A percentile compares a stretch with the other conserved stretches of the same genome.
phyloP scores from a whole-genome alignment of 2,329 filamentous ascomycete species.

The Penicillium sp. region DNA sequence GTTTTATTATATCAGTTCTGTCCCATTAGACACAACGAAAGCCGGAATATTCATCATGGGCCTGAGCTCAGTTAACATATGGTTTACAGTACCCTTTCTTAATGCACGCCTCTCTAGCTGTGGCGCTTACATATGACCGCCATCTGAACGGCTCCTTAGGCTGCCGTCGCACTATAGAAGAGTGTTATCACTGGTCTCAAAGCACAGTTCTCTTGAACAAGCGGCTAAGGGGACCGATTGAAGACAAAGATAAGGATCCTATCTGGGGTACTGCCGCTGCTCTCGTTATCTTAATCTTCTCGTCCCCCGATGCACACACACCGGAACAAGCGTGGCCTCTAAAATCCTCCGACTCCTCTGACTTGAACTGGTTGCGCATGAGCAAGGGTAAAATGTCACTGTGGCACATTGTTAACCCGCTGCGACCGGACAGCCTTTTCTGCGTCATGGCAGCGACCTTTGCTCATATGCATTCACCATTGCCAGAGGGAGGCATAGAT shows the following conservation, averaged over 20 bases:
- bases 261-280: background rate
- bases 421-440: background rate
- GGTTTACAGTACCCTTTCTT: constrained; percentile 42
- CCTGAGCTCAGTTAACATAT: background rate
- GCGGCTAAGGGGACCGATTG: constrained; percentile 36
- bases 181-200: constrained; percentile 47
- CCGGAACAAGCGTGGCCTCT: background rate
- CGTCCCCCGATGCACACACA: background rate
- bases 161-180: constrained; percentile 32
- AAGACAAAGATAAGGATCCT: background rate
- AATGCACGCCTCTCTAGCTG: constrained; percentile 48
- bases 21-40: background rate
- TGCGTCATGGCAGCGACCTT: background rate
- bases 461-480: background rate
- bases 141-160: constrained; percentile 19
- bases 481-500: background rate
- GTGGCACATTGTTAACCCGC: background rate
- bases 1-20: background rate
- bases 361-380: background rate
- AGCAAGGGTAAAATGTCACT: background rate
- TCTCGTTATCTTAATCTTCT: background rate
- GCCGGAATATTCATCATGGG: background rate
- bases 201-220: constrained; percentile 43
- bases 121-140: constrained; percentile 41
- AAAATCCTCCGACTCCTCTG: background rate